phyloP scores from a whole-genome alignment of 345 rosid genomes.

The Clarkia xantiana region DNA sequence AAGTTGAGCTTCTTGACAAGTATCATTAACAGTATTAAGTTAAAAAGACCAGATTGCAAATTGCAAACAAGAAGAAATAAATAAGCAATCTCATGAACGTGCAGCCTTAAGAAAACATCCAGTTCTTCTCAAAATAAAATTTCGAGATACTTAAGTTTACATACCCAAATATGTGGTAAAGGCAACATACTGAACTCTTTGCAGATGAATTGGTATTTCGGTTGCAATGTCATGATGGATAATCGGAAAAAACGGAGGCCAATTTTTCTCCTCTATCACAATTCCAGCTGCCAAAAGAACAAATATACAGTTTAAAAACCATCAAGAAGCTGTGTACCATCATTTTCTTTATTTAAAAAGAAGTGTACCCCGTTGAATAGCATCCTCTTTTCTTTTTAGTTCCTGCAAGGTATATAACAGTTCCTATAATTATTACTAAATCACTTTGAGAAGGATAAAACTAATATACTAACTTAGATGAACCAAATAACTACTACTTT shows the following conservation, averaged over 20 bases:
- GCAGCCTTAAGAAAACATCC: too few species aligned
- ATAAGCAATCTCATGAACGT: too few species aligned
- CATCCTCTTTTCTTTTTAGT: constrained; percentile 79
- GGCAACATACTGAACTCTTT: constrained; percentile 70
- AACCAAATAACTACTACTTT: neutral
- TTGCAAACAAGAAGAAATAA: neutral
- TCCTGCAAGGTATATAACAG: constrained; percentile 36
- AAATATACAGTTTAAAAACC: neutral
- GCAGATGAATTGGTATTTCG: constrained; percentile 92
- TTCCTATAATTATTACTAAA: neutral
- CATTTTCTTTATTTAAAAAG: neutral
- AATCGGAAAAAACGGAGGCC: constrained; percentile 88
- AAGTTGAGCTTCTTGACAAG: constrained; percentile 1
- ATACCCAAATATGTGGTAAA: constrained; percentile 82
- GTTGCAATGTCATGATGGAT: constrained; percentile 90
- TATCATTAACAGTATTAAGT: neutral
- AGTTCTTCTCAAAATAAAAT: neutral
- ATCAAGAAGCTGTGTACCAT: neutral
- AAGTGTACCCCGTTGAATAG: constrained; percentile 37
- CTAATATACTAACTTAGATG: neutral
- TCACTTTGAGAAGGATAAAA: neutral
- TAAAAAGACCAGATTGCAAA: too few species aligned
- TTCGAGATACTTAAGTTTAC: constrained; percentile 9
- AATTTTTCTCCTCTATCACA: constrained; percentile 82
- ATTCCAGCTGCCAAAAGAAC: constrained; percentile 65